Evolutionary conservation across 2,329 filamentous ascomycete species (phyloP).

Genomic region (Ophiostoma pallidulum): DNA sequence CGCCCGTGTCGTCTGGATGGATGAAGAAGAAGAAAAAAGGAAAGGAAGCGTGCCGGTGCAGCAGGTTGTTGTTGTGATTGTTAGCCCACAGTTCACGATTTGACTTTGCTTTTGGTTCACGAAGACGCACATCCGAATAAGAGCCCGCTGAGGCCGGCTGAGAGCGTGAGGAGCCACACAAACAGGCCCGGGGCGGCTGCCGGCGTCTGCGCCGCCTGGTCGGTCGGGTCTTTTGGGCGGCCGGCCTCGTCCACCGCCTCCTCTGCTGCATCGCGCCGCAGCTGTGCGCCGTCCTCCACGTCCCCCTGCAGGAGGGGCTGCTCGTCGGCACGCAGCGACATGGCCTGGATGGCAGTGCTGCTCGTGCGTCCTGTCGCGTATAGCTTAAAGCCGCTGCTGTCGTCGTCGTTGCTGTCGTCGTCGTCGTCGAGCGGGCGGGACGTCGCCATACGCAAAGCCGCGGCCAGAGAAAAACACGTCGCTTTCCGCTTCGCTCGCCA

Average conservation of each 20-base stretch:
- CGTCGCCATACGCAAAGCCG: conserved; percentile 8
- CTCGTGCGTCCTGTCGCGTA: not conserved
- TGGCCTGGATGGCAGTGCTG: not conserved
- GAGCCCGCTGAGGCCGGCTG: conserved; percentile 57
- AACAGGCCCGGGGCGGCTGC: conserved; percentile 36
- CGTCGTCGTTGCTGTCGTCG: conserved; percentile 3
- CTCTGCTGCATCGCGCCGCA: not conserved
- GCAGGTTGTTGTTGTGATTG: too few species aligned
- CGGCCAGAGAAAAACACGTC: too few species aligned
- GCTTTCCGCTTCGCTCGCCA: not conserved
- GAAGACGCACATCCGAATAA: conserved; percentile 59
- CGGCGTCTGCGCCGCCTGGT: conserved; percentile 7
- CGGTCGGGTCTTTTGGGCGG: not conserved
- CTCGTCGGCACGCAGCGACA: conserved; percentile 10
- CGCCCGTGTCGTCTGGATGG: conserved; percentile 51
- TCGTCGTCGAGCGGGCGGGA: not conserved
- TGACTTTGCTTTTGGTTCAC: too few species aligned
- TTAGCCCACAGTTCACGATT: too few species aligned
- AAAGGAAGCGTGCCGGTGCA: too few species aligned
- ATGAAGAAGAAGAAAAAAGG: not conserved
- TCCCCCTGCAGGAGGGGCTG: conserved; percentile 13
- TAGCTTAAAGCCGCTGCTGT: conserved; percentile 9
- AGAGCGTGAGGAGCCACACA: conserved; percentile 52
- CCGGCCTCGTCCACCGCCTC: not conserved
- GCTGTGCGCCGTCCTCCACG: not conserved